Percentiles rank a stretch among this genome's conserved stretches.
Conservation (phyloP, 2,329 filamentous ascomycete species). For the Didymella exigua region DNA sequence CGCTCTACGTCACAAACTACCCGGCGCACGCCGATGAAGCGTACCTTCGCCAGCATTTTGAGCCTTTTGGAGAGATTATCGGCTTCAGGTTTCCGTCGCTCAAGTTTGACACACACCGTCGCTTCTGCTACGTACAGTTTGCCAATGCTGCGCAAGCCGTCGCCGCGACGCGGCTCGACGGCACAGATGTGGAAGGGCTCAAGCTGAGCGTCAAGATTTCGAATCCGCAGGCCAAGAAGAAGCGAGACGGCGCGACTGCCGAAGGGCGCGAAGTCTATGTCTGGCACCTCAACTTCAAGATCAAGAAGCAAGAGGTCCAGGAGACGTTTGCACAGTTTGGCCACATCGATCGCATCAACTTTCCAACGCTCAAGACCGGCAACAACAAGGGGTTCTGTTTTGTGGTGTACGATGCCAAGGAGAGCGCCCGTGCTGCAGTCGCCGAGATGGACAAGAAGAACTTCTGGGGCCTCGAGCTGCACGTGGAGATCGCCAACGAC, state of each 20-base stretch:
- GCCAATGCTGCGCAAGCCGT: slow-evolving; percentile 54
- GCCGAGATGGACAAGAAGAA: slow-evolving; percentile 71
- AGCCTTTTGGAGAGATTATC: slow-evolving; percentile 76
- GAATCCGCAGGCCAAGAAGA: slow-evolving; percentile 77
- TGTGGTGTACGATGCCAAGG: slow-evolving; percentile 72
- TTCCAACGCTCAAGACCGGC: slow-evolving; percentile 69
- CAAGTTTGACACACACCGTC: slow-evolving; percentile 83
- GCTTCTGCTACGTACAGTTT: slow-evolving; percentile 98
- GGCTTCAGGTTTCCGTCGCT: slow-evolving; percentile 89
- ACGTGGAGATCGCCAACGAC: slow-evolving; percentile 59
- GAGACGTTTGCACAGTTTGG: slow-evolving; percentile 78
- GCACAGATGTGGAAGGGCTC: slow-evolving; percentile 68
- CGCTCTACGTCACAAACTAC: slow-evolving; percentile 90
- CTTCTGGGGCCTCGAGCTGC: slow-evolving; percentile 69
- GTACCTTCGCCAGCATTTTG: slow-evolving; percentile 71
- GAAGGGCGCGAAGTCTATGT: slow-evolving; percentile 88
- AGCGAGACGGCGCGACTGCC: slow-evolving; percentile 77
- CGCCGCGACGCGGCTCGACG: slow-evolving; percentile 72
- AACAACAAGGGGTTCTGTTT: slow-evolving; percentile 80
- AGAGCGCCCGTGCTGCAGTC: slow-evolving; percentile 68
- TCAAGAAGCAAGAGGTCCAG: slow-evolving; percentile 73
- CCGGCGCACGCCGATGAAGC: slow-evolving; percentile 75
- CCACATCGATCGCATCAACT: slow-evolving; percentile 71
- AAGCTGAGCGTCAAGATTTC: slow-evolving; percentile 81
- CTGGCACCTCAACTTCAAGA: slow-evolving; percentile 82